A percentile compares a stretch with the other conserved stretches of the same genome.
These are phyloP conservation scores for Coniferiporia weirii DNA, from an alignment of 1,284 basidiomycete species.

Conservation along the genomic window DNA sequence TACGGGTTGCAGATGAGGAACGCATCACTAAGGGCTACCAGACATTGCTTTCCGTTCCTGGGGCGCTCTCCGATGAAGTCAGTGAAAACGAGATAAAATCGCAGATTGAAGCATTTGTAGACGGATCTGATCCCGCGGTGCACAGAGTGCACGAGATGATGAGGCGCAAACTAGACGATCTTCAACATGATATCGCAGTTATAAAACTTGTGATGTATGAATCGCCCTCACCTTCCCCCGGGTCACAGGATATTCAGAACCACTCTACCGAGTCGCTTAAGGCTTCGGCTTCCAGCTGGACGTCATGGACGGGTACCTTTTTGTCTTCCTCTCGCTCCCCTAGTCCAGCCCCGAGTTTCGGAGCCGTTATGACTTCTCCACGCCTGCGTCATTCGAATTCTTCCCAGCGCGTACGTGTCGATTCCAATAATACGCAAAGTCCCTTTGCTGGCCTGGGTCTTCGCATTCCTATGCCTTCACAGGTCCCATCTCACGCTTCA, in stretches of 20 bases:
- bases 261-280: slow-evolving; percentile 18
- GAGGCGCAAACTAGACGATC: slow-evolving; percentile 60
- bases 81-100: slow-evolving; percentile 40
- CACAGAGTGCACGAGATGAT: slow-evolving; percentile 47
- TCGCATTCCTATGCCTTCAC: slow-evolving; percentile 55
- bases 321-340: slow-evolving; percentile 37
- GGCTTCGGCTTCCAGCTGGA: slow-evolving; percentile 39
- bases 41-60: slow-evolving; percentile 59
- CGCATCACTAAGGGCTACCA: slow-evolving; percentile 68
- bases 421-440: slow-evolving; percentile 25
- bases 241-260: slow-evolving; percentile 18
- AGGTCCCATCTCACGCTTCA: slow-evolving; percentile 1
- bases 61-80: slow-evolving; percentile 35
- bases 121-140: slow-evolving; percentile 48
- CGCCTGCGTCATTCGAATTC: slow-evolving; percentile 45
- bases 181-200: slow-evolving; percentile 74
- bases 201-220: slow-evolving; percentile 58
- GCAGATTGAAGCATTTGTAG: slow-evolving; percentile 58
- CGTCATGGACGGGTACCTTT: slow-evolving; percentile 48
- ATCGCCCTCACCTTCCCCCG: slow-evolving; percentile 21
- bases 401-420: slow-evolving; percentile 26
- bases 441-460: slow-evolving; percentile 49
- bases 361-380: slow-evolving; percentile 61
- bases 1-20: slow-evolving; percentile 73
- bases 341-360: slow-evolving; percentile 50